phyloP scores from a whole-genome alignment of 2,329 filamentous ascomycete species.

The Xylaria digitata region DNA sequence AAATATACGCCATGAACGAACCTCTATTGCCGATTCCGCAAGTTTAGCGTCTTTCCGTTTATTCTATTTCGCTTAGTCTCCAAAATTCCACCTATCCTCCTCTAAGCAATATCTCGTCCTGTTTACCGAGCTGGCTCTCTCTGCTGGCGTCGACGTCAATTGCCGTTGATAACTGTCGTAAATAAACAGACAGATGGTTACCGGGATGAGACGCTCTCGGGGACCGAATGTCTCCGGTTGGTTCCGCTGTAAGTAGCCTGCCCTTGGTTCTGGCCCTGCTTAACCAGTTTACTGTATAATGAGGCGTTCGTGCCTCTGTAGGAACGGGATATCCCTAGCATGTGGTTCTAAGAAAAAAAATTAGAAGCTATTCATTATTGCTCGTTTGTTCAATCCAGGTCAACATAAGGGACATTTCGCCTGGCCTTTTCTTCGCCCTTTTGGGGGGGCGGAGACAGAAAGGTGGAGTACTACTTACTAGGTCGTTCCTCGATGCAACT shows the following conservation, averaged over 20 bases:
- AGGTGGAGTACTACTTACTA: slow-evolving; percentile 24
- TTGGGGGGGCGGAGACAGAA: not conserved
- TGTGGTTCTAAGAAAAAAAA: slow-evolving; percentile 25
- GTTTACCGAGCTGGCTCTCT: not conserved
- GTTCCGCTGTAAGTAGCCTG: not conserved
- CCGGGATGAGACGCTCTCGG: not conserved
- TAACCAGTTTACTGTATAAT: slow-evolving; percentile 31
- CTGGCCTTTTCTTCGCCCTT: no score
- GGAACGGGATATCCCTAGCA: slow-evolving; percentile 35
- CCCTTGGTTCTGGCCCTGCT: not conserved
- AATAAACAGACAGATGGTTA: not conserved
- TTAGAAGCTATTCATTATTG: slow-evolving; percentile 1
- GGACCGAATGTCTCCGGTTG: not conserved
- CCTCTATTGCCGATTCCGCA: not conserved
- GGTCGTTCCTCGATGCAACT: slow-evolving; percentile 66
- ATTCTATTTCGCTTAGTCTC: not conserved
- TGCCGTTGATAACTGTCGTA: not conserved
- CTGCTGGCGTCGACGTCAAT: not conserved
- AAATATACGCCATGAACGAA: not conserved
- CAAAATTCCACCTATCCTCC: no score
- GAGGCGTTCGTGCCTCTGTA: slow-evolving; percentile 31
- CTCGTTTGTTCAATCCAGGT: not conserved
- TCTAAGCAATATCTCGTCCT: not conserved
- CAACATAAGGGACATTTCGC: not conserved
- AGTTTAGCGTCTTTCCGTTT: not conserved